A percentile compares a stretch with the other conserved stretches of the same genome.
Conservation (phyloP, 2,329 filamentous ascomycete genomes). For the Zelopaecilomyces penicillatus region DNA sequence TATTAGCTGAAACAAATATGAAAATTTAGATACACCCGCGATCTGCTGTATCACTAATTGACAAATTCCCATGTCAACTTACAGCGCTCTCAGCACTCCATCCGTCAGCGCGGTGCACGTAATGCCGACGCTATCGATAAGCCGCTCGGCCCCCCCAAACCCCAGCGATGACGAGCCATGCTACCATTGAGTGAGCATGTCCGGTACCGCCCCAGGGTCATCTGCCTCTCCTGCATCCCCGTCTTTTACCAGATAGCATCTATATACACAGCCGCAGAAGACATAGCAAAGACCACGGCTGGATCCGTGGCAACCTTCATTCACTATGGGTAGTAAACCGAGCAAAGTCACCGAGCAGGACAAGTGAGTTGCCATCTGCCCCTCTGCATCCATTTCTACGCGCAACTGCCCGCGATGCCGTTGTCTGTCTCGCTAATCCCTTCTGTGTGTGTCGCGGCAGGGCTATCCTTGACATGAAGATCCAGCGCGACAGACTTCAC, state of each 20-base stretch:
- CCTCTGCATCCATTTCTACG: conserved; percentile 1
- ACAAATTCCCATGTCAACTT: no score
- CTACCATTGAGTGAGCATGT: no score
- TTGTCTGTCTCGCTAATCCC: conserved; percentile 6
- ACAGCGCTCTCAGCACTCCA: no score
- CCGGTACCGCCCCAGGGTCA: no score
- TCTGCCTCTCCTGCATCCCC: no score
- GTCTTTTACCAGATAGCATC: neutral
- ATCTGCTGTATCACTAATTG: no score
- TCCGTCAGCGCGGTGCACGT: no score
- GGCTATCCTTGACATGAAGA: conserved; percentile 95
- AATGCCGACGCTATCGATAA: no score
- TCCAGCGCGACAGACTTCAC: conserved; percentile 91
- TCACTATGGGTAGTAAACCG: conserved; percentile 44
- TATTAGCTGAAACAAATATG: no score
- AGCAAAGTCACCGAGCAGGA: conserved; percentile 67
- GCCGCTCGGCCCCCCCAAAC: no score
- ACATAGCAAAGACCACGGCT: conserved; percentile 2
- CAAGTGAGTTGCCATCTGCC: conserved; percentile 49
- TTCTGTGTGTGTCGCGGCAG: conserved; percentile 34
- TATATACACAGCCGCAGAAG: neutral
- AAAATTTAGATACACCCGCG: no score
- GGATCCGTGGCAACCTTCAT: neutral
- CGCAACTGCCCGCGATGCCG: neutral
- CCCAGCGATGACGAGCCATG: no score